Conservation (phyloP, 179 eudicot genomes). For the Beta macrorhiza region DNA sequence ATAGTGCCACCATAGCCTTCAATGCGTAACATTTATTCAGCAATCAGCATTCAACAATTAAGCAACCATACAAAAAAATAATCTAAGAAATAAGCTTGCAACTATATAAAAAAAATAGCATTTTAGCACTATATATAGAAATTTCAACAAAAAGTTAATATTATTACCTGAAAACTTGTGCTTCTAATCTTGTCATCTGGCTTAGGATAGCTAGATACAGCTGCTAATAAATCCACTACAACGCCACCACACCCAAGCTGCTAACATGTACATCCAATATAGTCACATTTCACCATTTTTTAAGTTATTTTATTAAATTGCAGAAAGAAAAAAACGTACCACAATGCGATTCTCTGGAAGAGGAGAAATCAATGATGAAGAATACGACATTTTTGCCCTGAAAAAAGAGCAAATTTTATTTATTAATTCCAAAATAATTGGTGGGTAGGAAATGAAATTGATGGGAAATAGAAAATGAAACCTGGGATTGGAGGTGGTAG, state of each 20-base stretch:
- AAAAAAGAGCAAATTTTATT: neutral
- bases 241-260: constrained; percentile 76
- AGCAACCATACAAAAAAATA: too few relatives aligned
- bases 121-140: neutral
- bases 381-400: constrained; percentile 49
- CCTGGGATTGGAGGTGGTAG: constrained; percentile 17
- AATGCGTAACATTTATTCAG: too few relatives aligned
- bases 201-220: constrained; percentile 71
- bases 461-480: constrained; percentile 6
- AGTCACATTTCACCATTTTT: neutral
- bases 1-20: too few relatives aligned
- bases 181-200: constrained; percentile 92
- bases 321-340: constrained; percentile 27
- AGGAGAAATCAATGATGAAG: constrained; percentile 32
- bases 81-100: neutral
- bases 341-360: constrained; percentile 42
- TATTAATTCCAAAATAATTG: neutral
- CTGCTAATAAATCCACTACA: constrained; percentile 57
- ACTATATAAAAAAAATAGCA: neutral
- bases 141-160: neutral
- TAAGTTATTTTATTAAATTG: too few relatives aligned
- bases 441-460: neutral
- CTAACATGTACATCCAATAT: constrained; percentile 17
- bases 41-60: too few relatives aligned
- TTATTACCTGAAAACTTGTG: constrained; percentile 71